Conservation (phyloP, 2,329 filamentous ascomycete genomes). For the Clonostachys chloroleuca region DNA sequence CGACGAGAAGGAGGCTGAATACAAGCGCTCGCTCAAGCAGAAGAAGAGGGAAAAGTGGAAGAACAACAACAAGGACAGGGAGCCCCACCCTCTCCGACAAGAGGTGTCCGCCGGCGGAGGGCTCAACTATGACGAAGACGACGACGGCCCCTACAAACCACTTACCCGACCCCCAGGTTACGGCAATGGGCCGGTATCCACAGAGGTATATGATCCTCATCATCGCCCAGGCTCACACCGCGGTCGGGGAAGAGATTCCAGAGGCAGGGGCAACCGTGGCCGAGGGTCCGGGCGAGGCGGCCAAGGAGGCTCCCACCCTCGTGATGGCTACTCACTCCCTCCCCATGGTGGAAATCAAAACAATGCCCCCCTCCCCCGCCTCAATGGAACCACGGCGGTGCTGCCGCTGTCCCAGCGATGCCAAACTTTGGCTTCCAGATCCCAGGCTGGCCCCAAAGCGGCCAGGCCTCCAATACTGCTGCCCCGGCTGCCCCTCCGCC, state of each 20-base stretch:
- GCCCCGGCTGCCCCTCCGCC: slow-evolving; percentile 24
- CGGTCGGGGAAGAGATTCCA: slow-evolving; percentile 36
- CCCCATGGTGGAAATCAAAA: slow-evolving; percentile 16
- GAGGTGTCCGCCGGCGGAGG: slow-evolving; percentile 20
- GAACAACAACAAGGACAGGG: slow-evolving; percentile 19
- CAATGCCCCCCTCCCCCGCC: slow-evolving; percentile 8
- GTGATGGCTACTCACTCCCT: slow-evolving; percentile 37
- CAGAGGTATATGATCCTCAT: slow-evolving; percentile 27
- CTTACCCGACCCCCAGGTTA: slow-evolving; percentile 64
- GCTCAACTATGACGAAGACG: slow-evolving; percentile 59
- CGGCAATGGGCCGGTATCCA: slow-evolving; percentile 39
- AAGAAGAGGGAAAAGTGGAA: slow-evolving; percentile 48
- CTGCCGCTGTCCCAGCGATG: slow-evolving; percentile 8
- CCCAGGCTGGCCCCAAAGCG: slow-evolving; percentile 21
- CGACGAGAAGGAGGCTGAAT: slow-evolving; percentile 87
- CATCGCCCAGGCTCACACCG: slow-evolving; percentile 36
- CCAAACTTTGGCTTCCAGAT: slow-evolving; percentile 38
- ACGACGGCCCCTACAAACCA: slow-evolving; percentile 68
- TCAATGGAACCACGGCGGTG: slow-evolving; percentile 7
- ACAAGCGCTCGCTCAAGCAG: slow-evolving; percentile 66
- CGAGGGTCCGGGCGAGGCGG: slow-evolving; percentile 32
- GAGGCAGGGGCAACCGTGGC: slow-evolving; percentile 24
- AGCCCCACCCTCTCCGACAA: slow-evolving; percentile 33
- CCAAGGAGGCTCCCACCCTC: slow-evolving; percentile 23
- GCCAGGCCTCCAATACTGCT: not conserved